Base-by-base conservation (phyloP, 805 yeast species). In the Metschnikowia santaceciliae region DNA sequence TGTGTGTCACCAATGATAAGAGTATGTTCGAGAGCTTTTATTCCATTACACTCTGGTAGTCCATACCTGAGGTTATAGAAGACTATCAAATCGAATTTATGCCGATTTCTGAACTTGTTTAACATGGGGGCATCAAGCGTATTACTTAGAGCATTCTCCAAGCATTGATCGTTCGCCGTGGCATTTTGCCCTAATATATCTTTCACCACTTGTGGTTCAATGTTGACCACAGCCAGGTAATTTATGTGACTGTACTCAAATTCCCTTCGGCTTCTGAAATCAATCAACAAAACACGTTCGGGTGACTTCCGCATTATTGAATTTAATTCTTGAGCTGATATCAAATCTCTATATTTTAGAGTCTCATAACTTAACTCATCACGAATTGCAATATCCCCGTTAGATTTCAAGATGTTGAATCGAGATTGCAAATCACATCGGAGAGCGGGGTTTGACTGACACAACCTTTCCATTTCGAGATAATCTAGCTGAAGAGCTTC, bases 241-340 rank as follows among this genome's bases (percentile, higher is more conserved):
- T 77, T 70, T 20, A 91, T 81, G 65, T 90, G 97, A 44, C 80
- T 78, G 40, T 71, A 69, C 43, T 81, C 78, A 61, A 78, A 90
- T 35, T 81, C 83, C 17, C 71, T 72, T 37, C 84, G 72, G 15
- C 84, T 71, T 57, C 97, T 72, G 39, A 83, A 77, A 64, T 92
- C 98, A 6, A 92, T 76, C 10, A 91, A 54, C n/a, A 91, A 70
- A 0, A 86, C 37, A 32, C 30, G 42, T 13, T 32, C 20, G 1
- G 58, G 43, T 11, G 39, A 22, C 4, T 42, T 33, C 15, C 60
- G 46, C 14, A 58, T 32, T 3, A 50, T 11, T n/a, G 14, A 32
- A n/a, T 55, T 50, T 15, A 58, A 44, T 7, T 50, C 54, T 8
- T 40, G 33, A 8, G 55, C 49, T 3, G 62, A 46, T 8, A 58